Evolutionary conservation across 768 basidiomycete genomes (phyloP).

Genomic region (Trichaptum fuscoviolaceum): DNA sequence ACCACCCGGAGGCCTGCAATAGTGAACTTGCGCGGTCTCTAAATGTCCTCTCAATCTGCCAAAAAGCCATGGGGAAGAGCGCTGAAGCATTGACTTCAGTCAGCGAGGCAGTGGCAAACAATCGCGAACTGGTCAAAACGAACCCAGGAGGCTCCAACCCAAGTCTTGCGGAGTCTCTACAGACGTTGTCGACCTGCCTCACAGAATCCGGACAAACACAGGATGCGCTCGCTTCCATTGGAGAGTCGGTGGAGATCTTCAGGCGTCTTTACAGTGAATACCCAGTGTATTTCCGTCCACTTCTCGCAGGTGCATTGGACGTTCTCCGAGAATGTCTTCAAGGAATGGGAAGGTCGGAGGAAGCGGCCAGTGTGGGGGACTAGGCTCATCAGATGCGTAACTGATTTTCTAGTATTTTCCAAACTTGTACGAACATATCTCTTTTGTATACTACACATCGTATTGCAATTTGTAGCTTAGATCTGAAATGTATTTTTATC

Average conservation of each 20-base stretch:
- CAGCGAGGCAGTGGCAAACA: neutral
- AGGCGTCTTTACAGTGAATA: neutral
- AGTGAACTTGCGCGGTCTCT: constrained; percentile 7
- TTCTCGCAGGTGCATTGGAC: neutral
- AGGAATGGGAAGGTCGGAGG: no score
- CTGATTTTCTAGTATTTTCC: no score
- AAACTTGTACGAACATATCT: no score
- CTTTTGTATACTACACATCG: no score
- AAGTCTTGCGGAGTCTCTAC: neutral
- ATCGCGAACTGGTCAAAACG: neutral
- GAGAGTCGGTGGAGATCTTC: neutral
- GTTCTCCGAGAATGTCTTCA: neutral
- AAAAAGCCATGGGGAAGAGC: neutral
- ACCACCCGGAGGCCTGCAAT: constrained; percentile 2
- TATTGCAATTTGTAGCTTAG: no score
- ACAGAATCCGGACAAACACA: neutral
- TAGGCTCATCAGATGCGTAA: no score
- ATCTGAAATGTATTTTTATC: no score
- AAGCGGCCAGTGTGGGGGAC: no score
- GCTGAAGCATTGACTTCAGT: neutral
- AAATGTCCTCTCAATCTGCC: constrained; percentile 9
- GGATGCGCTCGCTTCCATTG: neutral
- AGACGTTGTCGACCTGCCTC: neutral
- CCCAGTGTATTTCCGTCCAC: neutral
- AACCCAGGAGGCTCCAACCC: neutral